These are phyloP conservation scores for Mycosphaerella arachidis DNA, from an alignment of 2,329 filamentous ascomycete species.

Conservation along the genomic window DNA sequence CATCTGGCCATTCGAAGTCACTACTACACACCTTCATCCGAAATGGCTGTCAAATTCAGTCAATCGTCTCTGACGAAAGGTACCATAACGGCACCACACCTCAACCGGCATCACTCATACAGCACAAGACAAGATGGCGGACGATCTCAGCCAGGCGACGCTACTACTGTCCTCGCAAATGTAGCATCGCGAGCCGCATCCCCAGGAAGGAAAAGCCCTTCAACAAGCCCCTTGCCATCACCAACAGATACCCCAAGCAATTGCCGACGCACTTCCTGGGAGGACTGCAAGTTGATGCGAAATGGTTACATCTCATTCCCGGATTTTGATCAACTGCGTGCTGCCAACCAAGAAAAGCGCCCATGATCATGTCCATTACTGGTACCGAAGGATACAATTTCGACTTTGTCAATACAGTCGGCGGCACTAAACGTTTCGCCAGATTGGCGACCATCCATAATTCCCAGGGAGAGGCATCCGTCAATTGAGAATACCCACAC, in stretches of 20 bases:
- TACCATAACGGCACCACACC: slow-evolving; percentile 25
- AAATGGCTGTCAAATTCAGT: slow-evolving; percentile 22
- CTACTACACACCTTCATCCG: not conserved
- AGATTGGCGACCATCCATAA: not conserved
- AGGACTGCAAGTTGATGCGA: slow-evolving; percentile 29
- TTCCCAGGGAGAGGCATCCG: not conserved
- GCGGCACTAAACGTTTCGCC: not conserved
- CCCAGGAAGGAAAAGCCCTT: slow-evolving; percentile 19
- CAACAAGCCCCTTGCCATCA: slow-evolving; percentile 18
- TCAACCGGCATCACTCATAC: slow-evolving; percentile 30
- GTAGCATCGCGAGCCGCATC: slow-evolving; percentile 24
- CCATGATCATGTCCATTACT: not conserved
- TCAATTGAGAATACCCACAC: not conserved
- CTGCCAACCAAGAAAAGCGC: slow-evolving; percentile 5
- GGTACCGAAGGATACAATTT: not conserved
- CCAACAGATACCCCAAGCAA: slow-evolving; percentile 15
- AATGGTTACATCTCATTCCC: slow-evolving; percentile 34
- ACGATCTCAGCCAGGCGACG: slow-evolving; percentile 15
- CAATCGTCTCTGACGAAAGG: slow-evolving; percentile 26
- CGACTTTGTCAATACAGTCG: not conserved
- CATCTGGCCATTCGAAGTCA: not conserved
- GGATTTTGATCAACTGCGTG: slow-evolving; percentile 27
- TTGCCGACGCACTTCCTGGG: slow-evolving; percentile 28
- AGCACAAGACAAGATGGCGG: slow-evolving; percentile 18
- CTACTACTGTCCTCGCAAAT: slow-evolving; percentile 21